Conservation (phyloP, 2,329 filamentous ascomycete species). For the Albifimbria verrucaria region DNA sequence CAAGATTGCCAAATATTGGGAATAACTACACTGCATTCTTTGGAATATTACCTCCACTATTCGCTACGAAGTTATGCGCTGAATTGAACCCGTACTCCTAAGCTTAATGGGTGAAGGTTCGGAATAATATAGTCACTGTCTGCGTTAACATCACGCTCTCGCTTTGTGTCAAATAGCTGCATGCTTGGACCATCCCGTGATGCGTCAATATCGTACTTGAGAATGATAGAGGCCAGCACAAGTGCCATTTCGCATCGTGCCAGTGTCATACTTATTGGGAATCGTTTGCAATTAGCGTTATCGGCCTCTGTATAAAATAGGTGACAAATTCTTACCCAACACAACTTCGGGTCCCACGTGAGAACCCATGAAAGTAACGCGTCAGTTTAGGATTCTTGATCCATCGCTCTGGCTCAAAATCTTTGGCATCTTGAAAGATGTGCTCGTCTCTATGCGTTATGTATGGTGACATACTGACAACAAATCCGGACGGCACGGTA, state of each 20-base stretch:
- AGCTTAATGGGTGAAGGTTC: neutral
- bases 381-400: neutral
- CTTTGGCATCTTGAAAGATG: neutral
- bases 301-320: neutral
- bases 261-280: neutral
- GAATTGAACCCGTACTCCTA: neutral
- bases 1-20: no score
- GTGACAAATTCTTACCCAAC: neutral
- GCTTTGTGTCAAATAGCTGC: neutral
- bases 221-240: neutral
- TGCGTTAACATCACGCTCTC: neutral
- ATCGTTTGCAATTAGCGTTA: neutral
- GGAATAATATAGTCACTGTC: neutral
- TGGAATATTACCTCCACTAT: no score
- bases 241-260: neutral
- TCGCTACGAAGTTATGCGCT: no score
- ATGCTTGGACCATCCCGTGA: neutral
- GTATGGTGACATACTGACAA: neutral
- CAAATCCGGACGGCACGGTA: neutral
- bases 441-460: neutral
- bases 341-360: neutral
- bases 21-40: no score
- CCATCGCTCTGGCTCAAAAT: neutral
- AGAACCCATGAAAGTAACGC: neutral
- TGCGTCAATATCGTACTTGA: neutral